Evolutionary conservation across 208 protist species (phyloP), one percentile per base, ranked within the genome.

Genomic region (Leptomonas seymouri): DNA sequence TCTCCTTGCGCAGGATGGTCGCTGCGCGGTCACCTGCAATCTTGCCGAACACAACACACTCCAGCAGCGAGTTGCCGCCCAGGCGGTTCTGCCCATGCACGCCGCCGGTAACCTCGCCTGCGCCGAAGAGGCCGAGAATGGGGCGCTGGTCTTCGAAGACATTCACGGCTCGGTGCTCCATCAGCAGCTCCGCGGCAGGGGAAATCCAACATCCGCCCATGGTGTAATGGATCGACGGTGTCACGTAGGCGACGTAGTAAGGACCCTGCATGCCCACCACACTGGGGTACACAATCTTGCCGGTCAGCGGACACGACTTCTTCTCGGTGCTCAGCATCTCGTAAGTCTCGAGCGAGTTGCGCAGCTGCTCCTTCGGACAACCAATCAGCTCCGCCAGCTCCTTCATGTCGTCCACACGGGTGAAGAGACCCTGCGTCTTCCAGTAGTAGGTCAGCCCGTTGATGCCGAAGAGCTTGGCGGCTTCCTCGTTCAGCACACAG

Each of bases 41-140:
- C 56, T 76, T 71, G 30, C 83, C 84, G 46, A 86, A 90, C 12
- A 89, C 84, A 70, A 90, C 82, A 44, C 84, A 92, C 79, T 89
- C 86, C 45, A 99, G 78, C 61, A 99, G 89, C 9, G 95, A 98
- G 82, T 99, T 99, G 49, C 98, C 98, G 48, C 91, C 98, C 18
- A 99, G 90, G 44, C 98, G 89, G 76, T 99, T 99, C 20, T 74
- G 62, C 54, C 98, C 98, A 78, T 99, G 98, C 57, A 99, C 89
- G 48, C 98, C 98, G 23, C 94, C 97, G 21, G 97, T 98, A 23
- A 98, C 96, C 83, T 99, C 97, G 58, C 98, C 98, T 0, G 98
- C 98, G 50, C 90, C 97, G 80, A 93, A 99, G 42, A 99, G 86
- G 20, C 93, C 90, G 11, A 64, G 74, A 45, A 99, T 96, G 36